These are phyloP conservation scores for Diaporthe vaccinii DNA, from an alignment of 2,329 filamentous ascomycete species.

Conservation along the genomic window DNA sequence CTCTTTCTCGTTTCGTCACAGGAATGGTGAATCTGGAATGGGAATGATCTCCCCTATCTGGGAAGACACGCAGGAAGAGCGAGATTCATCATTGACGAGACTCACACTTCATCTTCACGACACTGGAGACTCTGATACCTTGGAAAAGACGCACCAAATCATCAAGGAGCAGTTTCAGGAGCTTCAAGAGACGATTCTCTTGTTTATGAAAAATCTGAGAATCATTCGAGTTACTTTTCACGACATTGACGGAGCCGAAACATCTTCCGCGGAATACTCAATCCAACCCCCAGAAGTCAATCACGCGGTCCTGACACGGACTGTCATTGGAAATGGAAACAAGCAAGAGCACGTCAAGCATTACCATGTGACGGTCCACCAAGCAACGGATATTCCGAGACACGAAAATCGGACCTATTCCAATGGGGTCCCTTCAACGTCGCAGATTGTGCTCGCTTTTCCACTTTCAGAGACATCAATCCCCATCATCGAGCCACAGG, in stretches of 20 bases:
- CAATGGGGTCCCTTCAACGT: too few species aligned
- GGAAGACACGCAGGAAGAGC: slow-evolving; percentile 23
- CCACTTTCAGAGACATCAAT: slow-evolving; percentile 51
- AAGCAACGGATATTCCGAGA: slow-evolving; percentile 44
- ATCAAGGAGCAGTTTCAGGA: slow-evolving; percentile 54
- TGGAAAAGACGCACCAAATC: slow-evolving; percentile 38
- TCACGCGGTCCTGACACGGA: slow-evolving; percentile 43
- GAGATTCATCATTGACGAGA: slow-evolving; percentile 31
- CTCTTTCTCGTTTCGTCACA: slow-evolving; percentile 57
- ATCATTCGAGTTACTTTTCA: slow-evolving; percentile 51
- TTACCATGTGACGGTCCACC: slow-evolving; percentile 38
- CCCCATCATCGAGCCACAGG: slow-evolving; percentile 56
- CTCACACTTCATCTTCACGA: slow-evolving; percentile 39
- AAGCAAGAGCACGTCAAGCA: background rate
- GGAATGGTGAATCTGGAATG: slow-evolving; percentile 51
- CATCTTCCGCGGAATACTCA: slow-evolving; percentile 40
- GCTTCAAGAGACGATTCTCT: slow-evolving; percentile 54
- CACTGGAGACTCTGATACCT: slow-evolving; percentile 7
- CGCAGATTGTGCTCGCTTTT: slow-evolving; percentile 60
- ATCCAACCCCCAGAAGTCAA: slow-evolving; percentile 29
- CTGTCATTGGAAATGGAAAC: background rate
- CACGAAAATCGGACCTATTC: slow-evolving; percentile 43
- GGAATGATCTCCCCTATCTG: slow-evolving; percentile 52
- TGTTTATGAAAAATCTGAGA: slow-evolving; percentile 58
- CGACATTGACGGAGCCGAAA: slow-evolving; percentile 40